These are phyloP conservation scores for Auriculariales sp. DNA, from an alignment of 768 basidiomycete species.

Conservation along the genomic window DNA sequence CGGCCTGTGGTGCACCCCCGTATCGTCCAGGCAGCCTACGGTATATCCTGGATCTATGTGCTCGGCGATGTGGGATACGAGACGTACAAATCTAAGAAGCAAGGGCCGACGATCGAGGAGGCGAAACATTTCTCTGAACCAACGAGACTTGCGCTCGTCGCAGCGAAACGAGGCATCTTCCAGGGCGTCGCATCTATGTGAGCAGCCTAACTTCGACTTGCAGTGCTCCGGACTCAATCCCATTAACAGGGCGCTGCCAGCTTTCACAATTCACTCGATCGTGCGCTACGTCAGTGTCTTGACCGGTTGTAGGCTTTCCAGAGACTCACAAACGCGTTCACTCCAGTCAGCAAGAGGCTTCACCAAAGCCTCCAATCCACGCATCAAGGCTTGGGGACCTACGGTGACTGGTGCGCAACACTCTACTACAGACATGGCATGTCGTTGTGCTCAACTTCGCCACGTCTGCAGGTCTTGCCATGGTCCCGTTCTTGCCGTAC, in stretches of 20 bases:
- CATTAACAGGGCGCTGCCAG: conserved; percentile 61
- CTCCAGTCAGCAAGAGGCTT: conserved; percentile 47
- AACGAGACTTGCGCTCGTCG: conserved; percentile 51
- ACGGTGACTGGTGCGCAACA: conserved; percentile 38
- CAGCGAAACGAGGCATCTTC: conserved; percentile 63
- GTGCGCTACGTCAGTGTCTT: no score
- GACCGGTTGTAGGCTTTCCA: no score
- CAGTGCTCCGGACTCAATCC: neutral
- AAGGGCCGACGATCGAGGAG: conserved; percentile 52
- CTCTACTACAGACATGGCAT: no score
- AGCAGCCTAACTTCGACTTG: conserved; percentile 5
- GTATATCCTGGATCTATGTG: conserved; percentile 66
- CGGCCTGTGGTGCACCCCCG: conserved; percentile 61
- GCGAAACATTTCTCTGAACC: conserved; percentile 57
- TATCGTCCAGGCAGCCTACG: conserved; percentile 64
- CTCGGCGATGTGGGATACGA: conserved; percentile 61
- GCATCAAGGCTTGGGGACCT: conserved; percentile 59
- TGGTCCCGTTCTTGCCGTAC: conserved; percentile 62
- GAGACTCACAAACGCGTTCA: conserved; percentile 62
- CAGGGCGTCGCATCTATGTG: conserved; percentile 76
- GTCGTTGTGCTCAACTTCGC: neutral
- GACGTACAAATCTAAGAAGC: conserved; percentile 59
- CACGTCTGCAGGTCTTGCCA: conserved; percentile 19
- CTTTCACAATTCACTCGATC: conserved; percentile 73
- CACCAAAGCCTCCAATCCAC: conserved; percentile 24